Evolutionary conservation across 129 eudicot species (phyloP), one percentile per base, ranked within the genome.

Genomic region (Calendula officinalis): DNA sequence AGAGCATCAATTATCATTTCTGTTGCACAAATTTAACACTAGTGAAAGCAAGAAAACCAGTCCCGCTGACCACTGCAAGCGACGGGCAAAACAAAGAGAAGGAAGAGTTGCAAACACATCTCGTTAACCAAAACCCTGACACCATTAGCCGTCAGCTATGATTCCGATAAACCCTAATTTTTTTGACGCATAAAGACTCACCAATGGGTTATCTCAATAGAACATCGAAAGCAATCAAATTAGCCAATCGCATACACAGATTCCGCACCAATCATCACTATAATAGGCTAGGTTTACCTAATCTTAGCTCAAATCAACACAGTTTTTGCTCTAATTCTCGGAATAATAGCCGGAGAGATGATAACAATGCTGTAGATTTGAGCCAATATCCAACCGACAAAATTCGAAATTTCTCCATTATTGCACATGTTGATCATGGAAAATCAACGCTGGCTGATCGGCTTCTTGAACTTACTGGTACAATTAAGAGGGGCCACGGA

Each of bases 371-470:
- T 47, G 45, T 91, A 34, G 98, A 92, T 69, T 81, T 92, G 70
- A 79, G 56, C 63, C 84, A 88, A 33, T 92, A 73, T 73, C 87
- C 98, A 13, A 59, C 86, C 5, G 96, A 92, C 16, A 85, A 57
- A 47, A 85, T 92, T 45, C 82, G 98, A 1, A 92, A 92, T 60
- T 92, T 92, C 32, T 92, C 98, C 2, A 92, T 92, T 30, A 92
- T 92, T 64, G 98, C 98, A 8, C 98, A 92, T 77, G 91, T 92
- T 47, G 98, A 92, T 76, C 98, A 92, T 66, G 98, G 98, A 2
- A 92, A 92, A 56, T 92, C 98, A 0, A 92, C 98, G 5, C 64
- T 92, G 22, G 98, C 98, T 78, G 98, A 92, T 72, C 81, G 98
- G 33, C 86, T 92, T 53, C 83, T 92, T 72, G 98, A 92, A 84